These are phyloP conservation scores for Penicillium argentinense DNA, from an alignment of 495 filamentous ascomycete genomes.

Conservation along the genomic window DNA sequence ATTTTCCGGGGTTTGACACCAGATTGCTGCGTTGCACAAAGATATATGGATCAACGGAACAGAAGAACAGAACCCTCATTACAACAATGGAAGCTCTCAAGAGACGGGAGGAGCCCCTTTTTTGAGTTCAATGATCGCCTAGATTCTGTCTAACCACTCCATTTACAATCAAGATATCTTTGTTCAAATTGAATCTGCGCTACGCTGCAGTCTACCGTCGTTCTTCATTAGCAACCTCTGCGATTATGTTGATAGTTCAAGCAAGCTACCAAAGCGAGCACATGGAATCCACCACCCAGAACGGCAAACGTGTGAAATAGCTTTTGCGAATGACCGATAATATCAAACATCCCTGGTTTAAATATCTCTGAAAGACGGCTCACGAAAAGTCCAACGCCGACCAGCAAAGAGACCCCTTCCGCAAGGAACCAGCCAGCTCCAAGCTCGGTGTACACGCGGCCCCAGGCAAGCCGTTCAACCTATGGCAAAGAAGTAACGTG, in stretches of 20 bases:
- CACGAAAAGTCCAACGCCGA: slow-evolving; percentile 12
- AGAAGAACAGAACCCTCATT: too few relatives aligned
- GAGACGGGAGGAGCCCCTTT: too few relatives aligned
- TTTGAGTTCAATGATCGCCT: too few relatives aligned
- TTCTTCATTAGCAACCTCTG: too few relatives aligned
- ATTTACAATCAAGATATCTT: too few relatives aligned
- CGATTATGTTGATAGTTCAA: slow-evolving; percentile 5
- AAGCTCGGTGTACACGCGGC: slow-evolving; percentile 9
- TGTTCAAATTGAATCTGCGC: too few relatives aligned
- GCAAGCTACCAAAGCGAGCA: slow-evolving; percentile 2
- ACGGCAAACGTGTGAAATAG: slow-evolving; percentile 14
- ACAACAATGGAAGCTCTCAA: too few relatives aligned
- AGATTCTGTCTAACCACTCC: too few relatives aligned
- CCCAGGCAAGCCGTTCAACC: slow-evolving; percentile 9
- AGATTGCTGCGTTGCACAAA: too few relatives aligned
- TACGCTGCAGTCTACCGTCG: too few relatives aligned
- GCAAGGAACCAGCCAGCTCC: slow-evolving; percentile 14
- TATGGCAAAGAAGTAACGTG: slow-evolving; percentile 14
- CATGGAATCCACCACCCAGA: slow-evolving; percentile 9
- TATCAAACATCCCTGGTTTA: slow-evolving; percentile 13
- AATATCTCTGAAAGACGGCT: slow-evolving; percentile 13
- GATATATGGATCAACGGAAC: too few relatives aligned
- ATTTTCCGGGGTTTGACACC: too few relatives aligned
- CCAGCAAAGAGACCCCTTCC: slow-evolving; percentile 9
- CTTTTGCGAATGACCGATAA: slow-evolving; percentile 17